Base-by-base conservation (phyloP, 2,329 filamentous ascomycete species). In the Alternaria brassicicola region DNA sequence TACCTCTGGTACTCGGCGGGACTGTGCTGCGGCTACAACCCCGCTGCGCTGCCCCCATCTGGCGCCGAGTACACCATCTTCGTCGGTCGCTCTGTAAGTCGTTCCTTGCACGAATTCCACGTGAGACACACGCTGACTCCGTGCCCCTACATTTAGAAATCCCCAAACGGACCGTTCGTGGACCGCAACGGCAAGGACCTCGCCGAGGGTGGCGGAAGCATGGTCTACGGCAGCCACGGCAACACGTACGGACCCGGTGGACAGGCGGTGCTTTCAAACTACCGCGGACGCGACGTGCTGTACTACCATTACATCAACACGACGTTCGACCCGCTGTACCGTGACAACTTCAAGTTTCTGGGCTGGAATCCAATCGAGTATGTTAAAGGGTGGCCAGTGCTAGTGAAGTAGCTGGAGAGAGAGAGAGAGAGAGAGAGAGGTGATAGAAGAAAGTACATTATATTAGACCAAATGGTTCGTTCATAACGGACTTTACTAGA, bases 11-110 rank as follows among this genome's bases (percentile, higher is more conserved):
- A 47, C 19, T 47, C 43, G 2, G 43, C 43, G 5, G 43, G 43
- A n/a, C 1, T 47, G 28, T 47, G 43, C 43, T 47, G 43, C 13
- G 43, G 43, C 30, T 47, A 47, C 7, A 35, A 47, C 5, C 43
- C 43, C 6, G 43, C 43, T 47, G 43, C 43, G 3, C 43, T 47
- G 28, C 43, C 43, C 0, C 30, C 43, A 0, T 52, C 80, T 0
- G 86, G 86, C 5, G 77, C 79, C 23, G 87, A 88, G 74, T 89
- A 89, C 72, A 83, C 82, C 66, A 85, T 89, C 71, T 83, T 81
- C 64, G 85, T 88, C 19, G 88, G 87, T 72, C 78, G 85, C 13
- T 84, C 82, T n/a, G n/a, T n/a, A n/a, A n/a, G n/a, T n/a, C n/a
- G n/a, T n/a, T n/a, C n/a, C n/a, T n/a, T n/a, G n/a, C n/a, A n/a